Conservation (phyloP, 345 rosid species). For the Populus deltoides region DNA sequence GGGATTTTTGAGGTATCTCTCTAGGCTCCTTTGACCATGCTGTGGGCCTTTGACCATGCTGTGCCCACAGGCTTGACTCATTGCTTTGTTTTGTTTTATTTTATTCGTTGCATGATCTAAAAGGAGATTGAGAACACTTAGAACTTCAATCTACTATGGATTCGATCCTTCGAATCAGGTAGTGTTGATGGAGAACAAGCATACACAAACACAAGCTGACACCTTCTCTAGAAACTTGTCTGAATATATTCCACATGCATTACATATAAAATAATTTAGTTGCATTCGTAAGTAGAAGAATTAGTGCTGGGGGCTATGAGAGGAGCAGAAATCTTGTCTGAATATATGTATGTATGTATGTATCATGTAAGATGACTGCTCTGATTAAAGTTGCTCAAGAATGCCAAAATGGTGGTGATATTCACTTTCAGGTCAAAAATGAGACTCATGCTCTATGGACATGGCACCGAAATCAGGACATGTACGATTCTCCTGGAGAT, state of each 20-base stretch:
- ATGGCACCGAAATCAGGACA: constrained; percentile 85
- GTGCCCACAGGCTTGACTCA: not conserved
- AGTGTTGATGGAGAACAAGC: no score
- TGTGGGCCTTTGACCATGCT: not conserved
- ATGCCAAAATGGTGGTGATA: not conserved
- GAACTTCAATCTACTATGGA: no score
- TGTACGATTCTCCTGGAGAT: constrained; percentile 52
- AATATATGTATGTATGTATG: no score
- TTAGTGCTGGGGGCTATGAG: no score
- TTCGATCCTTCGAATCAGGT: no score
- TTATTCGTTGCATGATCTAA: not conserved
- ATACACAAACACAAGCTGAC: no score
- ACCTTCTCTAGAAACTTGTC: no score
- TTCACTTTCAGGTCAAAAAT: constrained; percentile 57
- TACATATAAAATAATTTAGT: not conserved
- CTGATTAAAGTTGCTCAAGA: not conserved
- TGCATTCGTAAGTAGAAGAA: not conserved
- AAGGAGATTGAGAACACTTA: not conserved
- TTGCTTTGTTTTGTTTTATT: not conserved
- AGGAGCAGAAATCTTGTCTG: no score
- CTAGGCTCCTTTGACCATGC: not conserved
- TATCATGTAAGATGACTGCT: not conserved
- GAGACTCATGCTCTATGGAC: constrained; percentile 89
- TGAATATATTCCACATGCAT: not conserved
- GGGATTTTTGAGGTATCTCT: constrained; percentile 82